Percentiles rank a stretch among this genome's conserved stretches.
Conservation (phyloP, 176 grass and related monocot genomes). For the Otatea glauca region DNA sequence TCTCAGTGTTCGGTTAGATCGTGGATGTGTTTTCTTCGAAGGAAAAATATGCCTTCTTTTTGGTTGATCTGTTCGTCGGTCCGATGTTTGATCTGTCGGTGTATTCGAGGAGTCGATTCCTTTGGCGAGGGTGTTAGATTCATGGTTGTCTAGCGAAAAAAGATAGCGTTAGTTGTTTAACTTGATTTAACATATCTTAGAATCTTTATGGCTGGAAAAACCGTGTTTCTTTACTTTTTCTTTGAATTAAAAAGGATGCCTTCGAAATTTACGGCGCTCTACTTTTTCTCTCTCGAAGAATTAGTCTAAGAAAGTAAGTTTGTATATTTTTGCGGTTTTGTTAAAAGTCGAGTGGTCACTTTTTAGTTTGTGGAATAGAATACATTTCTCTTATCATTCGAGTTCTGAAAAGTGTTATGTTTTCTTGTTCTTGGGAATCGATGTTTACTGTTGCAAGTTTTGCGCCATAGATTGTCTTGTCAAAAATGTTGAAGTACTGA, state of each 20-base stretch:
- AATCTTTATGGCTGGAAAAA: background rate
- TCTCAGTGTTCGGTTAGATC: background rate
- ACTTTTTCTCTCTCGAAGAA: background rate
- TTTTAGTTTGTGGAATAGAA: background rate
- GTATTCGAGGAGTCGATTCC: background rate
- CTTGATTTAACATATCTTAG: background rate
- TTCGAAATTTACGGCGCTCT: background rate
- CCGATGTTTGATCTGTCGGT: constrained; percentile 10
- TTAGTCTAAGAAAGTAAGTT: background rate
- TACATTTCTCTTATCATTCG: background rate
- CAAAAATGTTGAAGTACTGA: background rate
- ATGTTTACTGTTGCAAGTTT: background rate
- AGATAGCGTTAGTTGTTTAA: background rate
- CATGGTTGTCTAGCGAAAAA: background rate
- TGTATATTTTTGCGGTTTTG: background rate
- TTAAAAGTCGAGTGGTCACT: background rate
- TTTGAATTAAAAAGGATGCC: background rate
- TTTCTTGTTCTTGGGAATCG: background rate
- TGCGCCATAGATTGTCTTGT: background rate
- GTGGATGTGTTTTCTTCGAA: background rate
- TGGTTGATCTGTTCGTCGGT: background rate
- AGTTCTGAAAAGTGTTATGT: background rate
- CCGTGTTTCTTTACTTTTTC: background rate
- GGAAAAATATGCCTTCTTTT: background rate
- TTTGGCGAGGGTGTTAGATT: constrained; percentile 2